Evolutionary conservation across 2,329 filamentous ascomycete genomes (phyloP).

Genomic region (Teratosphaeria pseudoeucalypti): DNA sequence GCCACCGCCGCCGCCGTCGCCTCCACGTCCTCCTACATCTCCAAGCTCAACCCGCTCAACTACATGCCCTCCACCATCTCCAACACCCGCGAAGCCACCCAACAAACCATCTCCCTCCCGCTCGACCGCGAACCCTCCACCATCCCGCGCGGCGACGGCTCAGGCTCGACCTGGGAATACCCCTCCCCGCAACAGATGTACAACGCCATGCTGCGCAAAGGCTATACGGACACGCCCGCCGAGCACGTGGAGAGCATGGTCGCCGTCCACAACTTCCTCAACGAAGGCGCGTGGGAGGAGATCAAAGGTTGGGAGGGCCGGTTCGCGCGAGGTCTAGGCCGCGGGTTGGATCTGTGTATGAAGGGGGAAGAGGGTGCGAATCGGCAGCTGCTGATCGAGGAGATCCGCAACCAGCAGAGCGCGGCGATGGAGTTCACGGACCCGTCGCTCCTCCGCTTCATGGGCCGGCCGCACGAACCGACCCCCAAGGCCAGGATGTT

Average conservation of each 20-base stretch:
- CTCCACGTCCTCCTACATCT: constrained; percentile 42
- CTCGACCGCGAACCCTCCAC: constrained; percentile 75
- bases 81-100: constrained; percentile 57
- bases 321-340: constrained; percentile 63
- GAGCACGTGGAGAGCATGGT: constrained; percentile 97
- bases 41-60: constrained; percentile 71
- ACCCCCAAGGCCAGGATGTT: constrained; percentile 86
- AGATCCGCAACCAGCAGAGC: neutral
- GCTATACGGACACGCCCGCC: constrained; percentile 85
- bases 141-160: constrained; percentile 72
- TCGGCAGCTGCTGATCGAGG: constrained; percentile 5
- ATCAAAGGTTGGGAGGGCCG: constrained; percentile 88
- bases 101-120: constrained; percentile 65
- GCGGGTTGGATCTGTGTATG: constrained; percentile 24
- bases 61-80: constrained; percentile 89
- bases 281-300: constrained; percentile 94
- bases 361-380: constrained; percentile 25
- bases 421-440: constrained; percentile 31
- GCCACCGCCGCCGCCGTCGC: constrained; percentile 6
- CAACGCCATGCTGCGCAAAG: constrained; percentile 92
- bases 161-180: constrained; percentile 79
- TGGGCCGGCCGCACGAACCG: constrained; percentile 76
- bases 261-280: constrained; percentile 92
- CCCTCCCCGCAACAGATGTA: constrained; percentile 99
- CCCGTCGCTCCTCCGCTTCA: constrained; percentile 75